A percentile compares a stretch with the other conserved stretches of the same genome.
phyloP scores from a whole-genome alignment of 306 rosid genomes.

The Ormosia semicastrata region DNA sequence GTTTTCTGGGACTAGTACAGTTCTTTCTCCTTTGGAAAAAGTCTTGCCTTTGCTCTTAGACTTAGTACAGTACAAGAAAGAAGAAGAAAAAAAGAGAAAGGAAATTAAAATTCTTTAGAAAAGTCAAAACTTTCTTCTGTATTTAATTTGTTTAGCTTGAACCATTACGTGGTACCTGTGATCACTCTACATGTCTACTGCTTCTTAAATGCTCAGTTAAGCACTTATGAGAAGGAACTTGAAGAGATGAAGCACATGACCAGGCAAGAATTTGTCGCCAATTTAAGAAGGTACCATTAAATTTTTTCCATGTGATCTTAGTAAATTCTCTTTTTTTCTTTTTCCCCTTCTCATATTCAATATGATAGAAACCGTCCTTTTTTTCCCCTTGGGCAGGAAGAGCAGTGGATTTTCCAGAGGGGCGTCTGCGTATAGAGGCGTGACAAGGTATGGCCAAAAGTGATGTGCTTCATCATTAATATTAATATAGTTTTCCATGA shows the following conservation, averaged over 20 bases:
- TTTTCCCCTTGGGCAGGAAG: conserved; percentile 54
- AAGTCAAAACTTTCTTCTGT: conserved; percentile 10
- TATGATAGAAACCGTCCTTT: conserved; percentile 20
- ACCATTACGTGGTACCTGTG: conserved; percentile 22
- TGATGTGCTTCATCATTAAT: conserved; percentile 33
- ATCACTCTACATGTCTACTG: conserved; percentile 19
- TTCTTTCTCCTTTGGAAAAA: conserved; percentile 27
- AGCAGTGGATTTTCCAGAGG: conserved; percentile 99
- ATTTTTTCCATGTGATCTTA: conserved; percentile 19
- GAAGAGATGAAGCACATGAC: conserved; percentile 97
- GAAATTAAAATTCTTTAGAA: background rate
- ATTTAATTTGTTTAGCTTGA: background rate
- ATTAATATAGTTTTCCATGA: conserved; percentile 40
- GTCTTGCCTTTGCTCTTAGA: background rate
- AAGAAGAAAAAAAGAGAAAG: background rate
- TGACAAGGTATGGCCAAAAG: conserved; percentile 93
- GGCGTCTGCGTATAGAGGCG: conserved; percentile 99
- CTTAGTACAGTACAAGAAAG: background rate
- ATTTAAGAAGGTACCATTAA: conserved; percentile 74
- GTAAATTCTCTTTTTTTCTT: background rate
- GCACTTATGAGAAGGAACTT: conserved; percentile 80
- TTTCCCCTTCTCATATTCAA: background rate
- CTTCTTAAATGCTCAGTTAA: conserved; percentile 60
- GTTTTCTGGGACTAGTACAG: conserved; percentile 29
- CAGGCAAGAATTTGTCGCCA: conserved; percentile 96